phyloP scores from a whole-genome alignment of 1,284 basidiomycete species.

The Heterobasidion parviporum region DNA sequence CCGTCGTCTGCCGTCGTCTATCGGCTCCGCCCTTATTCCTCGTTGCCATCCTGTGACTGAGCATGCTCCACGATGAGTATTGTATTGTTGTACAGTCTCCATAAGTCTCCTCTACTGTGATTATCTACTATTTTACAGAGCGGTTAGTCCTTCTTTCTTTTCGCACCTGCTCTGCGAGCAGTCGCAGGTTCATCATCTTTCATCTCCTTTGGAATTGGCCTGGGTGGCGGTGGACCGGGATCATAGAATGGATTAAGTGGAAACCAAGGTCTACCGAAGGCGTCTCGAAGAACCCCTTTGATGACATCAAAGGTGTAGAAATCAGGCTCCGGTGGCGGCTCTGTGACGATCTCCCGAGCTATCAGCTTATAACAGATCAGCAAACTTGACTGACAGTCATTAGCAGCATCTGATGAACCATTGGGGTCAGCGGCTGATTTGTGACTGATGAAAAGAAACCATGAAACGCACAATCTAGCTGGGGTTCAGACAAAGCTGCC shows the following conservation, averaged over 20 bases:
- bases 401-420: slow-evolving; percentile 52
- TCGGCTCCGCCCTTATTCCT: no score
- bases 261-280: slow-evolving; percentile 34
- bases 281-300: slow-evolving; percentile 34
- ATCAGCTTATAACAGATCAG: slow-evolving; percentile 37
- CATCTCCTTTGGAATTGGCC: not conserved
- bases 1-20: no score
- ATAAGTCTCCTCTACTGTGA: no score
- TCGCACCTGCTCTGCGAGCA: not conserved
- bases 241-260: slow-evolving; percentile 60
- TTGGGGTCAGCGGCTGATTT: not conserved
- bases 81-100: no score
- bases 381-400: slow-evolving; percentile 59
- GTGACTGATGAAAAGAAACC: not conserved
- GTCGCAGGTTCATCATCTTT: not conserved
- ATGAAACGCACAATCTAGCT: slow-evolving; percentile 48
- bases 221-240: slow-evolving; percentile 48
- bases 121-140: no score
- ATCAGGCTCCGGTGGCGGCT: slow-evolving; percentile 28
- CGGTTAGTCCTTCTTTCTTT: not conserved
- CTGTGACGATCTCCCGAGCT: slow-evolving; percentile 29
- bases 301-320: slow-evolving; percentile 54
- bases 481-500: slow-evolving; percentile 27
- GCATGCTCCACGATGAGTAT: not conserved
- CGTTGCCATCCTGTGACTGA: no score